Evolutionary conservation across 345 rosid species (phyloP).

Genomic region (Xanthoceras sorbifolium): DNA sequence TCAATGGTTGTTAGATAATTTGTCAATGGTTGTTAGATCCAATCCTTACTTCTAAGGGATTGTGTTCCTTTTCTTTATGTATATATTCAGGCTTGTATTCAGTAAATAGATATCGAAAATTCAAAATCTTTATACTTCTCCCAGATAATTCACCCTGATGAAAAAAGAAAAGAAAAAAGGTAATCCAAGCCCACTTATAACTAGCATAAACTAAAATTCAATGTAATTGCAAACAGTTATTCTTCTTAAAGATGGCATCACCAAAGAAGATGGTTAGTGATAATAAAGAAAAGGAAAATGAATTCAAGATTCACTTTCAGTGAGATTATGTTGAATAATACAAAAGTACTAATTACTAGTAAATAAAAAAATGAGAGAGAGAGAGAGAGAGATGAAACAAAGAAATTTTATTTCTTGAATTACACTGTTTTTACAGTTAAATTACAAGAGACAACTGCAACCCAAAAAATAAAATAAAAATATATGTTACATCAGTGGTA

Average conservation of each 20-base stretch:
- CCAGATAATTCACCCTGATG: no score
- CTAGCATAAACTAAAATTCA: neutral
- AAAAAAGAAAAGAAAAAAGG: neutral
- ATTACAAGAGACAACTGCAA: neutral
- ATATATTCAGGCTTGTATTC: no score
- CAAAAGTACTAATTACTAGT: neutral
- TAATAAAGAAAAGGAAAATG: neutral
- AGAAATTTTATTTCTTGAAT: conserved; percentile 23
- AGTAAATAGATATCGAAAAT: no score
- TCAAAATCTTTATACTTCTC: no score
- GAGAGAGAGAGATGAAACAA: conserved; percentile 3
- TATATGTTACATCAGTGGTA: neutral
- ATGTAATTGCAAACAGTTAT: neutral
- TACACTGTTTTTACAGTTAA: conserved; percentile 17
- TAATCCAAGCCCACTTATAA: neutral
- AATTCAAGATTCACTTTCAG: neutral
- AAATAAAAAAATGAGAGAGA: neutral
- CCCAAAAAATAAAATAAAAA: neutral
- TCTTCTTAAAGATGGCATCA: neutral
- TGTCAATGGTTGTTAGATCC: no score
- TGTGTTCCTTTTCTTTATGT: no score
- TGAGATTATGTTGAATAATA: neutral
- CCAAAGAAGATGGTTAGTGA: neutral
- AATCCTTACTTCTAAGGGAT: no score
- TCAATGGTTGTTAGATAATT: no score